Percentiles rank a stretch among this genome's conserved stretches.
Evolutionary conservation across 164 flowering plant species (phyloP).

Genomic region (Stephania cephalantha): DNA sequence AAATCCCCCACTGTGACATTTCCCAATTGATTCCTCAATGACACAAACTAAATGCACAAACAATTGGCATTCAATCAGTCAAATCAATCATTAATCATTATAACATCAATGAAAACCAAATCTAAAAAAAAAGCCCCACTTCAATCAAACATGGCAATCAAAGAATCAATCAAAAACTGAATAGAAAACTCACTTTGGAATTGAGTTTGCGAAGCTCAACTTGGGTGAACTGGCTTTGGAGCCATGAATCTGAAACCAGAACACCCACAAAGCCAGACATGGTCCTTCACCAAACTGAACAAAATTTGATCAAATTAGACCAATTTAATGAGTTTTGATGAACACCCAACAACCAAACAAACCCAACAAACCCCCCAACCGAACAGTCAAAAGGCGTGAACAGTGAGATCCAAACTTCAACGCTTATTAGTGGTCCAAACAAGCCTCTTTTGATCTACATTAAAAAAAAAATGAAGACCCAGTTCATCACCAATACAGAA

Average conservation of each 20-base stretch:
- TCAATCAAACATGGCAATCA: neutral
- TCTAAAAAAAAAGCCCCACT: neutral
- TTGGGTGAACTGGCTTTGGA: slow-evolving; percentile 77
- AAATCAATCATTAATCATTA: no score
- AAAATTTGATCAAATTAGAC: neutral
- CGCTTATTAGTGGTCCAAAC: slow-evolving; percentile 10
- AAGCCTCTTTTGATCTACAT: neutral
- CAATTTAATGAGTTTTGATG: neutral
- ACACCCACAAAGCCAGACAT: slow-evolving; percentile 71
- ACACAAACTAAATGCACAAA: slow-evolving; percentile 35
- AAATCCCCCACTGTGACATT: slow-evolving; percentile 49
- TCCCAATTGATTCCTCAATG: slow-evolving; percentile 29
- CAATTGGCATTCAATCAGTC: no score
- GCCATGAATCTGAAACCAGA: slow-evolving; percentile 70
- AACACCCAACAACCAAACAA: slow-evolving; percentile 9
- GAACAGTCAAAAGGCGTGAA: slow-evolving; percentile 11
- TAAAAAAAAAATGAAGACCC: neutral
- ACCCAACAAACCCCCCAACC: neutral
- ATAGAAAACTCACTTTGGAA: slow-evolving; percentile 38
- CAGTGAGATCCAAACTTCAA: slow-evolving; percentile 11
- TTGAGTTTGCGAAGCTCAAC: slow-evolving; percentile 64
- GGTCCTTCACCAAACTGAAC: neutral
- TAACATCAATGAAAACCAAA: no score
- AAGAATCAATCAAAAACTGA: neutral
- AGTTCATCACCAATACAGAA: slow-evolving; percentile 18